phyloP scores from a whole-genome alignment of 176 grass and related monocot species.

The Aegilops tauschii region DNA sequence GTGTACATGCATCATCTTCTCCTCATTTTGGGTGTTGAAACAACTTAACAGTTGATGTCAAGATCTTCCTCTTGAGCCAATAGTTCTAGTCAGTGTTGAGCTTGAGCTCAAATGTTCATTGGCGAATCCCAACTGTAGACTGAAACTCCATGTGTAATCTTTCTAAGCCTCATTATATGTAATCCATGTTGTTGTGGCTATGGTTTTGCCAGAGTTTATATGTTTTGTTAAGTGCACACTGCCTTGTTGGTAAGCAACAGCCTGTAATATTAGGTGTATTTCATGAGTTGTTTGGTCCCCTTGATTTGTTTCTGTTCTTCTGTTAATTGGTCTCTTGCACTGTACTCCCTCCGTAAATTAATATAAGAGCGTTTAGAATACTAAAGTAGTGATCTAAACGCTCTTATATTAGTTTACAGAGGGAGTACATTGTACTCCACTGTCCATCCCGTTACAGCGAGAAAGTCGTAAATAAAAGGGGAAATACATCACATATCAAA shows the following conservation, averaged over 20 bases:
- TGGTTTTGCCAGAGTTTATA: background rate
- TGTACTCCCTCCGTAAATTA: too few relatives aligned
- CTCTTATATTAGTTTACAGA: too few relatives aligned
- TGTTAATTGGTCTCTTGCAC: too few relatives aligned
- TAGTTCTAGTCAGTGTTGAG: background rate
- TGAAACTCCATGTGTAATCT: background rate
- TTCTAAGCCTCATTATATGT: background rate
- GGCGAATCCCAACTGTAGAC: background rate
- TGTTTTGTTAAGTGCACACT: background rate
- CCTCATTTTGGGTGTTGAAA: background rate
- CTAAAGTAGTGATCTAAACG: too few relatives aligned
- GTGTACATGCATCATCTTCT: background rate
- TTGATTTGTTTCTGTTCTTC: background rate
- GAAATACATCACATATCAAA: background rate
- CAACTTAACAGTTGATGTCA: background rate
- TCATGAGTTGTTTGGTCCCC: background rate
- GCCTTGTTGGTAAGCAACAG: background rate
- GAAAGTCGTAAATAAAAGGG: background rate
- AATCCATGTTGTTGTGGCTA: background rate
- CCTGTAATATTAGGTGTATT: background rate
- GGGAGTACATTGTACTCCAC: background rate
- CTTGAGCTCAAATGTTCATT: background rate
- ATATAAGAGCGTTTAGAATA: too few relatives aligned
- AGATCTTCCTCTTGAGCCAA: background rate
- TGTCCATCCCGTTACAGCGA: background rate